Evolutionary conservation across 805 yeast genomes (phyloP).

Genomic region (Nakazawaea wickerhamii): DNA sequence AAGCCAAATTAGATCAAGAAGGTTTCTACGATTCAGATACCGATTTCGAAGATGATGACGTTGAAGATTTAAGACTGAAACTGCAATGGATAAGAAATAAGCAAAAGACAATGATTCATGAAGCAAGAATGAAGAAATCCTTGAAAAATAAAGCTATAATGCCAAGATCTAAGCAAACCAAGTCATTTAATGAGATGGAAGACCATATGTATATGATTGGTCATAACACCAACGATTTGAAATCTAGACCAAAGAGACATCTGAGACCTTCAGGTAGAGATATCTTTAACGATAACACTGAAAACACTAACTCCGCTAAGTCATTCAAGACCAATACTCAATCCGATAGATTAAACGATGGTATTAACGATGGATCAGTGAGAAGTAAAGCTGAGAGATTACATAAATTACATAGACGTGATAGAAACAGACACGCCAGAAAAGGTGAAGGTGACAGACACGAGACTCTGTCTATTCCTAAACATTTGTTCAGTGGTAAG

Average conservation of each 20-base stretch:
- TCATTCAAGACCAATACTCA: conserved; percentile 43
- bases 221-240: conserved; percentile 70
- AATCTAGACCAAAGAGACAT: conserved; percentile 36
- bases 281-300: conserved; percentile 55
- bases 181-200: conserved; percentile 75
- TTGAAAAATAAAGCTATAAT: conserved; percentile 80
- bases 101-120: conserved; percentile 89
- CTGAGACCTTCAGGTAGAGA: conserved; percentile 60
- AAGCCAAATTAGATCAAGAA: conserved; percentile 85
- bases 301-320: conserved; percentile 23
- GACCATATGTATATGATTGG: conserved; percentile 86
- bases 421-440: conserved; percentile 86
- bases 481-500: conserved; percentile 94
- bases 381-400: conserved; percentile 83
- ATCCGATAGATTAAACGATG: conserved; percentile 79
- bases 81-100: conserved; percentile 95
- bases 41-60: conserved; percentile 52
- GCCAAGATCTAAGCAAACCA: conserved; percentile 85
- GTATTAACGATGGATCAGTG: conserved; percentile 74
- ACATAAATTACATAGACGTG: conserved; percentile 86
- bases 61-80: conserved; percentile 69
- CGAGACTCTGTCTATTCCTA: conserved; percentile 76
- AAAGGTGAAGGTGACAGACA: conserved; percentile 97
- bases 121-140: conserved; percentile 80
- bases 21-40: conserved; percentile 94